Conservation (phyloP, 768 basidiomycete species). For the Macrolepiota dolichaula region DNA sequence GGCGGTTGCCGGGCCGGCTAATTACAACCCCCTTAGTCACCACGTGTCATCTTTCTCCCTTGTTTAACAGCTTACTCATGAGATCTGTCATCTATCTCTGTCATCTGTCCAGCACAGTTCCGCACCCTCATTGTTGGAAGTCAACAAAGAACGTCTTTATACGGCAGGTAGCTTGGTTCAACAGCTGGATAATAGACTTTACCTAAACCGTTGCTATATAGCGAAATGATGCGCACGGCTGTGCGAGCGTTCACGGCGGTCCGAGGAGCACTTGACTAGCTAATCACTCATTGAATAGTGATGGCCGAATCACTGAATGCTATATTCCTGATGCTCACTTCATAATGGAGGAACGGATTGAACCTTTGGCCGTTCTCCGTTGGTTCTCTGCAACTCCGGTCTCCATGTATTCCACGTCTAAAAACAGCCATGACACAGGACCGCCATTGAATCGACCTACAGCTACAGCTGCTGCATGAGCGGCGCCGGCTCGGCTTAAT, state of each 20-base stretch:
- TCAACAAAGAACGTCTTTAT: too few species aligned
- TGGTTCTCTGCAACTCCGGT: not conserved
- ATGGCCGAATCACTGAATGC: not conserved
- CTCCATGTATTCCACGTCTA: not conserved
- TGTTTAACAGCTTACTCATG: too few species aligned
- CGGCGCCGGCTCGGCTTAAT: not conserved
- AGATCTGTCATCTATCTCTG: too few species aligned
- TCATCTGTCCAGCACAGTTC: too few species aligned
- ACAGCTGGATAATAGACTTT: too few species aligned
- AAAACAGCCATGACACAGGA: not conserved
- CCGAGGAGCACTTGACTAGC: not conserved
- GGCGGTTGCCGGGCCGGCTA: not conserved
- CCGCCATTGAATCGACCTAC: constrained; percentile 6
- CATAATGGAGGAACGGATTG: not conserved
- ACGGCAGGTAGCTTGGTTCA: too few species aligned
- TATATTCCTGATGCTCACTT: not conserved
- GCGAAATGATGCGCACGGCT: not conserved
- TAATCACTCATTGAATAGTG: not conserved
- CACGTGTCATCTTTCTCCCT: not conserved
- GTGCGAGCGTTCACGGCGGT: not conserved
- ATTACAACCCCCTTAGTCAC: not conserved
- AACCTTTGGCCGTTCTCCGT: not conserved
- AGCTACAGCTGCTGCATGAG: not conserved
- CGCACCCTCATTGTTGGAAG: too few species aligned
- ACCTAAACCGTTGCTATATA: not conserved